Percentiles rank a stretch among this genome's conserved stretches.
phyloP scores from a whole-genome alignment of 306 rosid genomes.

The Carpinus fangiana region DNA sequence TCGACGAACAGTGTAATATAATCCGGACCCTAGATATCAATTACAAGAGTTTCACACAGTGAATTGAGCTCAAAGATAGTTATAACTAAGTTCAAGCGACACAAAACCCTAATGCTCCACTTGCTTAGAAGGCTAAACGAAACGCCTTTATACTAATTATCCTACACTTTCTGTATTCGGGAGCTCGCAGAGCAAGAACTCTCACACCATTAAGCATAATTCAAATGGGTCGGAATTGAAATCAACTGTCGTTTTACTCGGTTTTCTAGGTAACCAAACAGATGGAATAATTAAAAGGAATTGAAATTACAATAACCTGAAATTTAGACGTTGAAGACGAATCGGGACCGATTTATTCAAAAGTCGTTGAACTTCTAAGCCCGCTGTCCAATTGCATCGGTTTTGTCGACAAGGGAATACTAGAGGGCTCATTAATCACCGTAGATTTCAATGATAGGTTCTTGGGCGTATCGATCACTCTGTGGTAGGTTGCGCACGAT shows the following conservation, averaged over 20 bases:
- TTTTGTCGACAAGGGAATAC: neutral
- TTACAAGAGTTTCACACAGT: neutral
- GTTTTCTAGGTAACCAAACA: slow-evolving; percentile 4
- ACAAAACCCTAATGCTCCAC: slow-evolving; percentile 6
- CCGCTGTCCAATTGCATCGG: neutral
- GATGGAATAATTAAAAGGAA: neutral
- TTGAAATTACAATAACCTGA: neutral
- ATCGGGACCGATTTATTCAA: neutral
- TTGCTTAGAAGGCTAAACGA: no score
- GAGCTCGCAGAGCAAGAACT: neutral
- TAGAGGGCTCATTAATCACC: neutral
- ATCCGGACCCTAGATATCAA: neutral
- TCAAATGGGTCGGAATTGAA: slow-evolving; percentile 7
- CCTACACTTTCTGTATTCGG: neutral
- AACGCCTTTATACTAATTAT: neutral
- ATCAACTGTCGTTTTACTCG: neutral
- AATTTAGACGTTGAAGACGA: slow-evolving; percentile 5
- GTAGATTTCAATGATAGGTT: neutral
- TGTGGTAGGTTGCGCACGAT: neutral
- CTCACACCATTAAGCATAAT: neutral
- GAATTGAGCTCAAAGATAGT: slow-evolving; percentile 18
- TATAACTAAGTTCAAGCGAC: slow-evolving; percentile 11
- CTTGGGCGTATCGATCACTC: neutral
- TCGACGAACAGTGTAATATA: slow-evolving; percentile 9
- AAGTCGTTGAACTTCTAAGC: slow-evolving; percentile 6